Conservation (phyloP, 176 grass and related monocot species). For the Microstegium vimineum region DNA sequence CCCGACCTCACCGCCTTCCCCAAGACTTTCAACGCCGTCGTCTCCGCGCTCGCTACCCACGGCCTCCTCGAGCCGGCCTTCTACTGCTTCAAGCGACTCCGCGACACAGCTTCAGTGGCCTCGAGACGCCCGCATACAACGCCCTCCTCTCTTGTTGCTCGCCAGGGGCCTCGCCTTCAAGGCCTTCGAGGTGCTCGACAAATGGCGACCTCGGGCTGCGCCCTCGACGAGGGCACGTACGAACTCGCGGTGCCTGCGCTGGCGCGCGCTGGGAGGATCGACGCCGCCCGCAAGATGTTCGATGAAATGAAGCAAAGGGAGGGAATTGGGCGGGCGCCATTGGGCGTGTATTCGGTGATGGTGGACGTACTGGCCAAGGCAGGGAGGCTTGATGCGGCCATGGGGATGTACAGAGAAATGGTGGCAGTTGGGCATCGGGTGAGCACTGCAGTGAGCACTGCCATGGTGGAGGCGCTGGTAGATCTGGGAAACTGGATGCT, state of each 20-base stretch:
- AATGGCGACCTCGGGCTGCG: slow-evolving; percentile 45
- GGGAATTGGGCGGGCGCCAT: slow-evolving; percentile 24
- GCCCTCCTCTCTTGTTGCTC: slow-evolving; percentile 79
- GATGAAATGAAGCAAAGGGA: slow-evolving; percentile 69
- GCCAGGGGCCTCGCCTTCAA: slow-evolving; percentile 81
- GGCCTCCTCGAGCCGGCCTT: slow-evolving; percentile 70
- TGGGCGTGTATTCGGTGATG: slow-evolving; percentile 55
- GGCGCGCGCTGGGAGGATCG: slow-evolving; percentile 71
- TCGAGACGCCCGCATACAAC: slow-evolving; percentile 65
- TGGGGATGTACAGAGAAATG: slow-evolving; percentile 90
- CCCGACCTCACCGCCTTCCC: slow-evolving; percentile 57
- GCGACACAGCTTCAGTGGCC: slow-evolving; percentile 45
- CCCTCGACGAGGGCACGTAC: slow-evolving; percentile 62
- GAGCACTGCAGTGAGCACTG: slow-evolving; percentile 38
- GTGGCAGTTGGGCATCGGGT: slow-evolving; percentile 50
- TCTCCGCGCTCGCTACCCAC: slow-evolving; percentile 49
- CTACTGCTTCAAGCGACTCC: slow-evolving; percentile 87
- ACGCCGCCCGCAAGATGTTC: slow-evolving; percentile 74
- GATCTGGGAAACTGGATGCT: slow-evolving; percentile 78
- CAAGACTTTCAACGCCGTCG: slow-evolving; percentile 50
- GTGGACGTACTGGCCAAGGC: slow-evolving; percentile 82
- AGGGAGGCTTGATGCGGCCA: slow-evolving; percentile 77
- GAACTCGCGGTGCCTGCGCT: slow-evolving; percentile 78
- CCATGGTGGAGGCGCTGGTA: slow-evolving; percentile 78
- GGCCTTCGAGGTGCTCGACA: slow-evolving; percentile 86